Percentiles rank a stretch among this genome's conserved stretches.
Conservation (phyloP, 1,284 basidiomycete species). For the Volvariella volvacea region DNA sequence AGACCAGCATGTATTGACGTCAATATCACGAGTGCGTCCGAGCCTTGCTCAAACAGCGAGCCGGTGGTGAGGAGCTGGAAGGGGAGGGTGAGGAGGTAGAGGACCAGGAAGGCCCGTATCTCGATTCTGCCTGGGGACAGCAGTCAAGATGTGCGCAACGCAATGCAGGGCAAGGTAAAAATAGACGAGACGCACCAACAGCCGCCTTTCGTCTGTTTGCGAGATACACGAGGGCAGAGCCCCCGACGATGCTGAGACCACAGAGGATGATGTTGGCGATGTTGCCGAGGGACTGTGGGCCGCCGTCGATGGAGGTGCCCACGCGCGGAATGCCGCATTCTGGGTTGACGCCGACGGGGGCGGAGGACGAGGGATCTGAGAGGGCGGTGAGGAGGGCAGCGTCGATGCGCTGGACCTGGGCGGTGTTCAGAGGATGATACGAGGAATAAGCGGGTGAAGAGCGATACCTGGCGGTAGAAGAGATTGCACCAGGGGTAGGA, state of each 20-base stretch:
- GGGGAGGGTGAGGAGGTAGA: constrained; percentile 68
- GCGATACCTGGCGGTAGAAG: constrained; percentile 56
- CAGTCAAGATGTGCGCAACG: neutral
- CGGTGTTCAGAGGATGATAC: constrained; percentile 8
- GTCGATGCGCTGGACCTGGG: constrained; percentile 28
- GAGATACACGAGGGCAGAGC: constrained; percentile 29
- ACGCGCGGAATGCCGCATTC: constrained; percentile 45
- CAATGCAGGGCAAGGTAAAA: neutral
- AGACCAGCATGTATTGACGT: constrained; percentile 71
- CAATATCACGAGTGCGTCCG: constrained; percentile 57
- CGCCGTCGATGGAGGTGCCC: constrained; percentile 20
- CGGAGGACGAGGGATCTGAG: constrained; percentile 33
- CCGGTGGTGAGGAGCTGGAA: constrained; percentile 77
- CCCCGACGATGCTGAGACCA: constrained; percentile 40
- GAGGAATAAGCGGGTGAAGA: constrained; percentile 7
- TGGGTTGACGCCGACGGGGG: constrained; percentile 54
- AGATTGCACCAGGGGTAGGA: constrained; percentile 70
- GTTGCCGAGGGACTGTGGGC: constrained; percentile 44
- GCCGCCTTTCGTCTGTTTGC: constrained; percentile 30
- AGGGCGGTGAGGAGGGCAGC: constrained; percentile 26
- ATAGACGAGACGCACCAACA: constrained; percentile 36
- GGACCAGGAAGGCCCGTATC: constrained; percentile 53
- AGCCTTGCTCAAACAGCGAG: constrained; percentile 70
- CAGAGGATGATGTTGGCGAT: constrained; percentile 57
- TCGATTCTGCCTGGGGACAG: constrained; percentile 54